Evolutionary conservation across 2,329 filamentous ascomycete species (phyloP).

Genomic region (Zymoseptoria brevis): DNA sequence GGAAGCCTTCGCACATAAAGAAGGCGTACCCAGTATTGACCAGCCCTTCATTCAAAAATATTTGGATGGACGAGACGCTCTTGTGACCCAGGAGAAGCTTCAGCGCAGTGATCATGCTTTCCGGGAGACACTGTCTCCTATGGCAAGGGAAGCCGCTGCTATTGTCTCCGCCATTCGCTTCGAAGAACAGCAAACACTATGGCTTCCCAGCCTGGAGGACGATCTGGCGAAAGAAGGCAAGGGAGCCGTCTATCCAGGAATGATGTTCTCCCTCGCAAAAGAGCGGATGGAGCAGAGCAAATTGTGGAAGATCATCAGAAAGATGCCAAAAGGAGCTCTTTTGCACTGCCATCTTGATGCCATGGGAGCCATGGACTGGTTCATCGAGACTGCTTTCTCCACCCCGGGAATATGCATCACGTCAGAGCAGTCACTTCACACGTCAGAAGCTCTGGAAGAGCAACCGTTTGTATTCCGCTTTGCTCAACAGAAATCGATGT

Average conservation of each 20-base stretch:
- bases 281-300: slow-evolving; percentile 76
- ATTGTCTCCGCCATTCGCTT: slow-evolving; percentile 75
- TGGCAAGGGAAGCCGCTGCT: slow-evolving; percentile 66
- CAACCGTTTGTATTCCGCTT: slow-evolving; percentile 55
- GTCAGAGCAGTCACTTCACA: slow-evolving; percentile 50
- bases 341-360: slow-evolving; percentile 85
- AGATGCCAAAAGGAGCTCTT: slow-evolving; percentile 81
- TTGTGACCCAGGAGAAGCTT: slow-evolving; percentile 74
- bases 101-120: slow-evolving; percentile 70
- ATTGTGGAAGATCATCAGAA: slow-evolving; percentile 75
- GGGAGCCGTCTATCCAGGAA: slow-evolving; percentile 69
- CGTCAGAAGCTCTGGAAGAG: slow-evolving; percentile 45
- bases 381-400: slow-evolving; percentile 63
- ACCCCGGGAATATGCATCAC: slow-evolving; percentile 67
- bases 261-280: slow-evolving; percentile 87
- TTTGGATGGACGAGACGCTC: slow-evolving; percentile 61
- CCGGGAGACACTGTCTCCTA: slow-evolving; percentile 65
- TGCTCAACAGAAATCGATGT: slow-evolving; percentile 31
- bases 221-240: slow-evolving; percentile 54
- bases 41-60: slow-evolving; percentile 82
- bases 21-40: slow-evolving; percentile 37
- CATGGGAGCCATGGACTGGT: slow-evolving; percentile 79
- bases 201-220: slow-evolving; percentile 68
- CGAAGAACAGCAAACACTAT: slow-evolving; percentile 66
- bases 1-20: slow-evolving; percentile 34